Evolutionary conservation across 2,329 filamentous ascomycete genomes (phyloP).

Genomic region (Microsporum audouinii): DNA sequence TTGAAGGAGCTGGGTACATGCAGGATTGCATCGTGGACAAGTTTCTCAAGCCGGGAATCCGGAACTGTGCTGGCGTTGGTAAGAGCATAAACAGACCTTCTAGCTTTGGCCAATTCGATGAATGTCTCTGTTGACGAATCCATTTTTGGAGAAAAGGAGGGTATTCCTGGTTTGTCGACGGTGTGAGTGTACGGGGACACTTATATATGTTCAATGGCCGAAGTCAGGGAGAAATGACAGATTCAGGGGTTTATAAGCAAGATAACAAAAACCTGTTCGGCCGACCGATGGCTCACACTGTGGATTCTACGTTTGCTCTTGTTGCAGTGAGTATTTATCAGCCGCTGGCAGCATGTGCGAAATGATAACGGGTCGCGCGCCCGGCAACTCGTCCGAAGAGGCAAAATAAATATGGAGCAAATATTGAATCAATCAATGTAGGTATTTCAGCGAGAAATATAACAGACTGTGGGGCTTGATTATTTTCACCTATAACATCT

Average conservation of each 20-base stretch:
- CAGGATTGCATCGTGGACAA: constrained; percentile 43
- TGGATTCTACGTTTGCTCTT: too few relatives aligned
- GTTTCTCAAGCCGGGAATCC: constrained; percentile 27
- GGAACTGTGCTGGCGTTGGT: constrained; percentile 25
- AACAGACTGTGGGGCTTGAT: too few relatives aligned
- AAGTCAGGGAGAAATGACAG: too few relatives aligned
- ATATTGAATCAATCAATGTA: background rate
- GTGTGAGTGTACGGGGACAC: background rate
- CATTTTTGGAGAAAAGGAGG: background rate
- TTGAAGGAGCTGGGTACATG: constrained; percentile 77
- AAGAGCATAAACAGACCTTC: constrained; percentile 29
- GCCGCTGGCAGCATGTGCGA: background rate
- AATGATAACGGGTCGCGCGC: background rate
- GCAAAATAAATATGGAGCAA: background rate
- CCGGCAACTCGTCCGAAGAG: background rate
- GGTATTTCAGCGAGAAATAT: background rate
- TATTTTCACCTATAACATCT: too few relatives aligned
- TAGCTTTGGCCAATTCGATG: constrained; percentile 24
- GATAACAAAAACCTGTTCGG: too few relatives aligned
- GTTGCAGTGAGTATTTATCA: too few relatives aligned
- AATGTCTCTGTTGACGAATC: background rate
- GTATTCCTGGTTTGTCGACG: background rate
- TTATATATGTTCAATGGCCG: background rate
- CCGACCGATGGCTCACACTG: too few relatives aligned
- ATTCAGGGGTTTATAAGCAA: too few relatives aligned